Conservation (phyloP, 1,284 basidiomycete genomes). For the Heterobasidion irregulare region DNA sequence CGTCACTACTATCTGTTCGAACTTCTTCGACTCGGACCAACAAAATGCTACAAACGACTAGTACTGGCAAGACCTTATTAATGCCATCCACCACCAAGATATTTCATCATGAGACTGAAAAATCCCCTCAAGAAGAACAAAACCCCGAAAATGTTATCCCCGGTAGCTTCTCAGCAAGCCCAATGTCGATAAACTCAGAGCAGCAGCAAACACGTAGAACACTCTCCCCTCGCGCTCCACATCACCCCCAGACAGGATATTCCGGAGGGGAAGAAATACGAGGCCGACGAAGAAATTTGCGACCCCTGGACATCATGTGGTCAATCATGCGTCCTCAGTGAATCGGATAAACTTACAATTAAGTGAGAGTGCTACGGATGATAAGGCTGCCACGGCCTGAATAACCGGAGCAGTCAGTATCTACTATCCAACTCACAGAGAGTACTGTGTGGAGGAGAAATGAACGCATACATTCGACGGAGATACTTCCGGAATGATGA, state of each 20-base stretch:
- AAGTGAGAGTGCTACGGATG: slow-evolving; percentile 76
- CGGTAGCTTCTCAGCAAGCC: slow-evolving; percentile 10
- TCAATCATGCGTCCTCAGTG: background rate
- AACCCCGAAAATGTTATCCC: background rate
- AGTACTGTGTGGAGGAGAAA: background rate
- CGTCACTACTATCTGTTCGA: no score
- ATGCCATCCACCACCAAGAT: no score
- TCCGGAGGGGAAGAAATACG: slow-evolving; percentile 76
- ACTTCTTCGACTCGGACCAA: no score
- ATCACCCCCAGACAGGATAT: slow-evolving; percentile 59
- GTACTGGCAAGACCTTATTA: no score
- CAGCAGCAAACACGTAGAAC: slow-evolving; percentile 70
- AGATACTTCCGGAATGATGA: slow-evolving; percentile 89
- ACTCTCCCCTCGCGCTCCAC: slow-evolving; percentile 67
- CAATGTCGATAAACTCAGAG: slow-evolving; percentile 24
- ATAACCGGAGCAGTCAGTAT: slow-evolving; percentile 3
- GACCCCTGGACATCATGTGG: slow-evolving; percentile 44
- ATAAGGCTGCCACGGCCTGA: slow-evolving; percentile 78
- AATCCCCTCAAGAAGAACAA: background rate
- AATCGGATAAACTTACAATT: slow-evolving; percentile 50
- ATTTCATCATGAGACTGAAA: no score
- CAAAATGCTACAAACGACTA: no score
- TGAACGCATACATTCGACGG: slow-evolving; percentile 58
- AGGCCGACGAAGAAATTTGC: slow-evolving; percentile 79
- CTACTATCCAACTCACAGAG: background rate